Evolutionary conservation across 768 basidiomycete genomes (phyloP).

Genomic region (Tylopilus vinaceipallidus): DNA sequence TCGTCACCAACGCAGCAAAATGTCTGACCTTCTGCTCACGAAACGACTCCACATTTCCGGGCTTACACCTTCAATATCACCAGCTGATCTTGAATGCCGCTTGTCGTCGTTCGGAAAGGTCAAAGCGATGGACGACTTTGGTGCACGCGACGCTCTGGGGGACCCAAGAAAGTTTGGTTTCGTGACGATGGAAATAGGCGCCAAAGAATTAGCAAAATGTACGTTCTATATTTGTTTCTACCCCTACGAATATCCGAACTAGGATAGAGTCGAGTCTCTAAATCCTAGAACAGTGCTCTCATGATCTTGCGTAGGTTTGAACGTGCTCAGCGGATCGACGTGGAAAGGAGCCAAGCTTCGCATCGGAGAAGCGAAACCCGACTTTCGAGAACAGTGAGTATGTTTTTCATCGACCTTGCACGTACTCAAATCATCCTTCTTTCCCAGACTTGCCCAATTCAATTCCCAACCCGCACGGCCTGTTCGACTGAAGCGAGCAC

Average conservation of each 20-base stretch:
- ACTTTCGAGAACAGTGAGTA: constrained; percentile 59
- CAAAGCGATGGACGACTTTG: constrained; percentile 68
- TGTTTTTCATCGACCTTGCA: not conserved
- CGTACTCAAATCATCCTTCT: not conserved
- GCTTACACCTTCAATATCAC: constrained; percentile 62
- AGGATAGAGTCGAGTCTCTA: not conserved
- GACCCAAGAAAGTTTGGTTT: constrained; percentile 70
- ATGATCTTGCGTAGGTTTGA: constrained; percentile 53
- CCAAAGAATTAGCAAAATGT: constrained; percentile 65
- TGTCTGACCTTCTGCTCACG: constrained; percentile 31
- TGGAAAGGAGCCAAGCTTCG: constrained; percentile 89
- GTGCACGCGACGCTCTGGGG: constrained; percentile 59
- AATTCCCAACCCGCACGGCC: constrained; percentile 26
- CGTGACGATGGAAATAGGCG: constrained; percentile 66
- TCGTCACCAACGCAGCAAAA: no score
- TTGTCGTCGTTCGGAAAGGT: constrained; percentile 69
- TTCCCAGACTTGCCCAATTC: constrained; percentile 11
- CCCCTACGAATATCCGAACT: not conserved
- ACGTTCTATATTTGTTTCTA: constrained; percentile 20
- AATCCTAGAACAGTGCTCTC: not conserved
- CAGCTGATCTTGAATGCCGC: constrained; percentile 53
- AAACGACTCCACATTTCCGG: constrained; percentile 77
- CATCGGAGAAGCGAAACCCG: constrained; percentile 80
- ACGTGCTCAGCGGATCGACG: constrained; percentile 71
- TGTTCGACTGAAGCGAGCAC: constrained; percentile 42